Percentiles rank a stretch among this genome's conserved stretches.
These are phyloP conservation scores for Tolypocladium nubicola DNA, from an alignment of 2,329 filamentous ascomycete species.

Conservation along the genomic window DNA sequence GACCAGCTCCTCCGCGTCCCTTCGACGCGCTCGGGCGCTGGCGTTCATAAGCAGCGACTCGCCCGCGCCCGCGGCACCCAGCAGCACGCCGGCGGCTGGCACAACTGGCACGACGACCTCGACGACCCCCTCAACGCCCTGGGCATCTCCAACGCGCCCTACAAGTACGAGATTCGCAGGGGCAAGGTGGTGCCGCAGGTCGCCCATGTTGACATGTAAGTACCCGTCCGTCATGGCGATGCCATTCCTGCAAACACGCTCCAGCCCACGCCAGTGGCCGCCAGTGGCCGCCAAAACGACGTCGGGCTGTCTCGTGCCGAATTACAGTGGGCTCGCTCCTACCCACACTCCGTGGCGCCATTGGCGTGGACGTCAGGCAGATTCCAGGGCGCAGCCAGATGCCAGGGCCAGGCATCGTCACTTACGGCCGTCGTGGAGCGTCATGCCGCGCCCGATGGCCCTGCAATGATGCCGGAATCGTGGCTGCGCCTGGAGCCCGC, in stretches of 20 bases:
- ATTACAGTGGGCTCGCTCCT: background rate
- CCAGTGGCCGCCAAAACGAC: background rate
- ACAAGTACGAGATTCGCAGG: slow-evolving; percentile 18
- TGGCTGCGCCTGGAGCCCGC: background rate
- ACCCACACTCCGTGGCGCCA: background rate
- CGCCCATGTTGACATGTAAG: slow-evolving; percentile 16
- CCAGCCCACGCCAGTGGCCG: no score
- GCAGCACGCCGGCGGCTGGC: background rate
- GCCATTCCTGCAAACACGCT: background rate
- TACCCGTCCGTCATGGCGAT: background rate
- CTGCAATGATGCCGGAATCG: background rate
- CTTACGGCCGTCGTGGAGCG: background rate
- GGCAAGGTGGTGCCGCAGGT: slow-evolving; percentile 21
- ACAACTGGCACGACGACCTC: slow-evolving; percentile 6
- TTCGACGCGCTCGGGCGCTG: background rate
- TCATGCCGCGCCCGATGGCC: background rate
- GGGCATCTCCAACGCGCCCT: slow-evolving; percentile 12
- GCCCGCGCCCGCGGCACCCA: background rate
- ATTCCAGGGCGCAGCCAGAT: background rate
- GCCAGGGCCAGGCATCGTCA: background rate
- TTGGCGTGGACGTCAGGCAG: background rate
- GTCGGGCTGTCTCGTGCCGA: background rate
- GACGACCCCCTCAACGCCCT: slow-evolving; percentile 18
- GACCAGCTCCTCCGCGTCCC: background rate
- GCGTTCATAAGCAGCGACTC: background rate